A percentile compares a stretch with the other conserved stretches of the same genome.
phyloP scores from a whole-genome alignment of 2,329 filamentous ascomycete genomes.

The Incumbomyces lentus region DNA sequence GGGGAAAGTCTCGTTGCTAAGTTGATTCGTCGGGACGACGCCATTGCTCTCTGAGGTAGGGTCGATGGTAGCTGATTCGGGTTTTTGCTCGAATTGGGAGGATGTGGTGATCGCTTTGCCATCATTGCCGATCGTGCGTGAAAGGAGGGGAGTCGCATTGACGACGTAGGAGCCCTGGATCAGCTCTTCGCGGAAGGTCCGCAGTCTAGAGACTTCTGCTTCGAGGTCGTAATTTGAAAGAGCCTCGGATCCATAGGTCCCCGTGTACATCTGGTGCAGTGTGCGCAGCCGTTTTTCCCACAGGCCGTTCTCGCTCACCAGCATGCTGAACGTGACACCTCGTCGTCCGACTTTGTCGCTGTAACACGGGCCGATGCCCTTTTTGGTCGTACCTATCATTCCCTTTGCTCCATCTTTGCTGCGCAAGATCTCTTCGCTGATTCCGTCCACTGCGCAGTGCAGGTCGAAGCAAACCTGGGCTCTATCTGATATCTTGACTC shows the following conservation, averaged over 20 bases:
- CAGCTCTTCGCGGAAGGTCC: constrained; percentile 35
- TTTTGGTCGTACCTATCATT: constrained; percentile 40
- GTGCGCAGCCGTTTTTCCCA: constrained; percentile 22
- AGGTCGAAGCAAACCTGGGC: constrained; percentile 37
- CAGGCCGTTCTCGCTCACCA: constrained; percentile 22
- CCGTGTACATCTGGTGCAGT: constrained; percentile 37
- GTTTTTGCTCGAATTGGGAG: constrained; percentile 28
- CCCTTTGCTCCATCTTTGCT: constrained; percentile 26
- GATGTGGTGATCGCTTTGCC: constrained; percentile 23
- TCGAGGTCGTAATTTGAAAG: constrained; percentile 49
- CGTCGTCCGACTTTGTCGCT: constrained; percentile 52
- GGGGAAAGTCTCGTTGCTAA: constrained; percentile 43
- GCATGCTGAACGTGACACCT: constrained; percentile 48
- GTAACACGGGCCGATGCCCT: constrained; percentile 49
- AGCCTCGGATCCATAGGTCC: constrained; percentile 44
- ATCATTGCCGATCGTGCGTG: constrained; percentile 14
- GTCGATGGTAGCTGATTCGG: constrained; percentile 13
- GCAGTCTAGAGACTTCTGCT: constrained; percentile 44
- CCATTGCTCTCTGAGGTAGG: constrained; percentile 15
- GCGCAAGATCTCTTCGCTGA: constrained; percentile 33
- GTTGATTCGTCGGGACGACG: constrained; percentile 19
- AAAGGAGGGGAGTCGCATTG: constrained; percentile 30
- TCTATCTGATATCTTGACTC: constrained; percentile 38
- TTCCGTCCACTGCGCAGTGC: constrained; percentile 36
- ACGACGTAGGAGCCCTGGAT: constrained; percentile 36